Base-by-base conservation (phyloP, 2,329 filamentous ascomycete genomes). In the Cyanodermella asteris region DNA sequence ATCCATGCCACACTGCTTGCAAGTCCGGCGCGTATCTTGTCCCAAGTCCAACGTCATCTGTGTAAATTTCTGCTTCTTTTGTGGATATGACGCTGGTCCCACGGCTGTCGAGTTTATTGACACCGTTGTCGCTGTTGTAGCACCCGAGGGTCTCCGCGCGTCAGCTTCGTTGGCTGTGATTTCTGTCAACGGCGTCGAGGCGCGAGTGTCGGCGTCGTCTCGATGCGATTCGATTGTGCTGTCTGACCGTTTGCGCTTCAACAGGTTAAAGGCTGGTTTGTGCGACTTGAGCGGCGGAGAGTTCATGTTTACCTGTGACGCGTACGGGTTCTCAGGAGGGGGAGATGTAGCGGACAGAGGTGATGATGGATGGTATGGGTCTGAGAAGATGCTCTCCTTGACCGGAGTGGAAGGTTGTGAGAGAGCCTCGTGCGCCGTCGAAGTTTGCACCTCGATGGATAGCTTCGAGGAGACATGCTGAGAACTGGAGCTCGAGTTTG, bases 1-100 rank as follows among this genome's bases (percentile, higher is more conserved):
- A 26, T 69, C 63, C 69, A 74, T 74, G 1, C 64, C 62, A 36
- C 69, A 74, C 3, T 49, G 51, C 18, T 51, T 49, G 44, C 69
- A 74, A 7, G 56, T 62, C 34, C 60, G 61, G 23, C 61, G 55
- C 19, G 59, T 46, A 20, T 61, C 55, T 19, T 53, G 49, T 3
- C 63, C 65, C 8, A 71, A 48, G 35, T 66, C 63, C 31, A 72
- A 55, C 35, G 66, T 61, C 51, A 65, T 65, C 38, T 72, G 66
- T 24, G 58, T 58, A 30, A 69, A 15, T 12, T 15, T 18, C 7
- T 27, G 18, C 22, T 27, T 34, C 16, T 30, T 33, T 6, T 23
- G 18, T 12, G 19, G 18, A 16, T 25, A 25, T 14, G 25, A 20
- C 23, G 10, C n/a, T n/a, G n/a, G n/a, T n/a, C n/a, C n/a, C n/a